Evolutionary conservation across 2,329 filamentous ascomycete species (phyloP).

Genomic region (Neodidymelliopsis sp.): DNA sequence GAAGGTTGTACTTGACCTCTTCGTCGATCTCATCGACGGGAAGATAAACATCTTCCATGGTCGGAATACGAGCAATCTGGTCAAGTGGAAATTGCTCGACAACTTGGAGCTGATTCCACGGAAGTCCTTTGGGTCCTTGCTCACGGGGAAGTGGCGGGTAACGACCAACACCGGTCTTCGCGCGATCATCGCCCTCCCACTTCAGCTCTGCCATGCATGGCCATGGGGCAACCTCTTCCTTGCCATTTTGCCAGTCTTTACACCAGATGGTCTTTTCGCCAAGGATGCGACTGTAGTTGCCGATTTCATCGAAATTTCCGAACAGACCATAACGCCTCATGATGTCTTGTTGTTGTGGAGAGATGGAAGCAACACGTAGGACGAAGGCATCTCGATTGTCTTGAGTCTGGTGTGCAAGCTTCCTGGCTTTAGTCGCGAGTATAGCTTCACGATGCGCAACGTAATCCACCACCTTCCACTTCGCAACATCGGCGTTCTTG

Average conservation of each 20-base stretch:
- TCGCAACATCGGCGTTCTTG: slow-evolving; percentile 41
- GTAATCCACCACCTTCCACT: slow-evolving; percentile 44
- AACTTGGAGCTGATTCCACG: slow-evolving; percentile 52
- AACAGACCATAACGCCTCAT: slow-evolving; percentile 26
- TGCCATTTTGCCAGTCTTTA: slow-evolving; percentile 39
- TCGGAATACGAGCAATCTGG: slow-evolving; percentile 45
- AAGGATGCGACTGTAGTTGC: slow-evolving; percentile 45
- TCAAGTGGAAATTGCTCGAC: slow-evolving; percentile 52
- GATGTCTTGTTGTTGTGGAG: slow-evolving; percentile 18
- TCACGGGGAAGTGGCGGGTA: slow-evolving; percentile 55
- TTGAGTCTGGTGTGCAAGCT: slow-evolving; percentile 24
- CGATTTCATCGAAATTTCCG: slow-evolving; percentile 32
- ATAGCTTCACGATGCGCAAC: slow-evolving; percentile 42
- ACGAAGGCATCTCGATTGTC: slow-evolving; percentile 19
- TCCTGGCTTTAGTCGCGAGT: slow-evolving; percentile 24
- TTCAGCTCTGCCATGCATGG: slow-evolving; percentile 52
- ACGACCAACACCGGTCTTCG: slow-evolving; percentile 52
- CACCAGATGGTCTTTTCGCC: slow-evolving; percentile 52
- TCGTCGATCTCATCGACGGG: slow-evolving; percentile 48
- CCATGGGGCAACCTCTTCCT: slow-evolving; percentile 51
- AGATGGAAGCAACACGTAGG: slow-evolving; percentile 8
- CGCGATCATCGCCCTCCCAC: slow-evolving; percentile 58
- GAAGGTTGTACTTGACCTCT: slow-evolving; percentile 33
- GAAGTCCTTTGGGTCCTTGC: slow-evolving; percentile 48
- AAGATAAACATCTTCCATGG: slow-evolving; percentile 48